Base-by-base conservation (phyloP, 169 alveolate species). In the Plasmodium billcollinsi region DNA sequence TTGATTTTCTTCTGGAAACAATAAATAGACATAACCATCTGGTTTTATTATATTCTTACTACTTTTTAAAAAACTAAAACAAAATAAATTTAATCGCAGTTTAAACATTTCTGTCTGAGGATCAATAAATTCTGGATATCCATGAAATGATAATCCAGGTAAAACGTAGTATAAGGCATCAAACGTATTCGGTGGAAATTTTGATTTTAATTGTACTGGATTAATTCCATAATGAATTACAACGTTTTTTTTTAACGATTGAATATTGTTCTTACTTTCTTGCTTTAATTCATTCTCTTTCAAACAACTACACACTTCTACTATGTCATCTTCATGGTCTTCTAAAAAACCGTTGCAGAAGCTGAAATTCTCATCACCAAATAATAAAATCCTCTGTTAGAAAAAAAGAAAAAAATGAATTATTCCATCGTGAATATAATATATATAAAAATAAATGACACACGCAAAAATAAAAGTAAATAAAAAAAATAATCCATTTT, bases 1-100 rank as follows among this genome's bases (percentile, higher is more conserved):
- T 49, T 15, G 33, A n/a, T 54, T 43, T 33, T 69, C 88, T 15
- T 69, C 93, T n/a, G 94, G 94, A 29, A 80, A 91, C 61, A 91
- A 74, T 20, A 91, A 69, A 49, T 73, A 86, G 1, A 67, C 92
- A 61, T 91, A 85, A 58, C 92, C 94, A 62, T 69, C 74, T 3
- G 88, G 75, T 73, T 78, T 76, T 15, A 91, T 63, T 63, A 88
- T 72, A 74, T 80, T 80, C 50, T 78, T 73, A 85, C 89, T 73
- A 62, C 91, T 74, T 85, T 91, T 91, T 74, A 91, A 61, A 73
- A 91, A 73, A 88, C 94, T 85, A 73, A 91, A 91, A 91, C 93
- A 88, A 74, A 91, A 91, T 63, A 91, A 78, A 86, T 91, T 80
- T 63, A 91, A 85, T 61, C 94, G 92, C 50, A 91, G 67, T 47